Evolutionary conservation across 768 basidiomycete species (phyloP).

Genomic region (Hydnum rufescens): DNA sequence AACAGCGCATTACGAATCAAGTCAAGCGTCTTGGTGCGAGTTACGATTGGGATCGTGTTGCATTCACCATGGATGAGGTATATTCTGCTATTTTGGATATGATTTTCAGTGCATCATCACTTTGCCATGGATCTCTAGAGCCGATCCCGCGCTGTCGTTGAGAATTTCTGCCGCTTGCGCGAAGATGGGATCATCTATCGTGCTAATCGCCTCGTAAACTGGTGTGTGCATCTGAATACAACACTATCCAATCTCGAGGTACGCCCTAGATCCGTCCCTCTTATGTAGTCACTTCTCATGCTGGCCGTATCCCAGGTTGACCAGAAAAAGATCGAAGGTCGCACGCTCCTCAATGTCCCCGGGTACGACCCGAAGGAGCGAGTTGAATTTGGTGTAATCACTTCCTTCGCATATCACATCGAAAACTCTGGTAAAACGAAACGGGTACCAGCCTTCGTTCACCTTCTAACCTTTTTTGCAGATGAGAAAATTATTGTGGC

Average conservation of each 20-base stretch:
- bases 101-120: neutral
- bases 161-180: slow-evolving; percentile 77
- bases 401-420: slow-evolving; percentile 87
- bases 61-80: slow-evolving; percentile 91
- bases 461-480: slow-evolving; percentile 12
- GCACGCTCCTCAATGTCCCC: slow-evolving; percentile 73
- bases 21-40: slow-evolving; percentile 76
- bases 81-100: slow-evolving; percentile 11
- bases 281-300: neutral
- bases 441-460: neutral
- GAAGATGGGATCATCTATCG: slow-evolving; percentile 88
- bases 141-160: slow-evolving; percentile 72
- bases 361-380: slow-evolving; percentile 91
- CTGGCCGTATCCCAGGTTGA: slow-evolving; percentile 41
- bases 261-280: slow-evolving; percentile 9
- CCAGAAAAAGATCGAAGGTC: slow-evolving; percentile 69
- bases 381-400: slow-evolving; percentile 92
- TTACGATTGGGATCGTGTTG: slow-evolving; percentile 84
- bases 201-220: slow-evolving; percentile 91
- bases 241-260: slow-evolving; percentile 97
- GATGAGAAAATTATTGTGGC: slow-evolving; percentile 87
- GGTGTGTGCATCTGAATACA: slow-evolving; percentile 92
- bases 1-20: slow-evolving; percentile 80
- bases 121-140: slow-evolving; percentile 21
- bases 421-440: slow-evolving; percentile 49